Percentiles rank a stretch among this genome's conserved stretches.
phyloP scores from a whole-genome alignment of 202 grass and related monocot genomes.

The Schoenoplectus triqueter region DNA sequence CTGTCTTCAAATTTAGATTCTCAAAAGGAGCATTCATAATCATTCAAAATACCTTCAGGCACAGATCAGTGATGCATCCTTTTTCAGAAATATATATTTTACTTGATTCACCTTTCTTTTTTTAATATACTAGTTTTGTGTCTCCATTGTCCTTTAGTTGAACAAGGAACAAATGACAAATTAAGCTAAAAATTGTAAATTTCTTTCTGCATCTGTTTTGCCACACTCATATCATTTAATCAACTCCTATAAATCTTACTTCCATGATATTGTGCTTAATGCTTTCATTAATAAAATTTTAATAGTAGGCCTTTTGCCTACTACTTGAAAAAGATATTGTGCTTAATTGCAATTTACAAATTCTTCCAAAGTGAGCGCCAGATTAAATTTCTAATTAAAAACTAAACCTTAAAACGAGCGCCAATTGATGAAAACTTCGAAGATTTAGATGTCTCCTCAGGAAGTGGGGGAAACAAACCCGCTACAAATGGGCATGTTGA shows the following conservation, averaged over 20 bases:
- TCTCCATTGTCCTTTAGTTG: neutral
- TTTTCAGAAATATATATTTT: conserved; percentile 8
- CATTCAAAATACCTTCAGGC: neutral
- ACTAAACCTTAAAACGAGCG: conserved; percentile 89
- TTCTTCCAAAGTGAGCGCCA: neutral
- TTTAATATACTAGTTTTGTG: neutral
- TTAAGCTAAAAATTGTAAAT: neutral
- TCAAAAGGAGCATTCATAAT: neutral
- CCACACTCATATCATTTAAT: neutral
- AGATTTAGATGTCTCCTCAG: conserved; percentile 87
- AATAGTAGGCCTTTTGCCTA: too few relatives aligned
- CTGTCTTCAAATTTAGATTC: conserved; percentile 11
- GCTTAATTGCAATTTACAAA: conserved; percentile 7
- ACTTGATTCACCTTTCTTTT: neutral
- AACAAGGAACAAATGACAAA: conserved; percentile 7
- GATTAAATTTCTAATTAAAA: conserved; percentile 15
- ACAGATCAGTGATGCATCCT: neutral
- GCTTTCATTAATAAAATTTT: too few relatives aligned
- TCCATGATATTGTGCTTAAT: neutral
- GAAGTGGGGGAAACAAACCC: conserved; percentile 87
- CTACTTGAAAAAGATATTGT: neutral
- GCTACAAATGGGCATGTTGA: conserved; percentile 81
- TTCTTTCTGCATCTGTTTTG: neutral
- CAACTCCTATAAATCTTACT: neutral
- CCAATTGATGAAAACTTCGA: conserved; percentile 99